Conservation (phyloP, 2,329 filamentous ascomycete genomes). For the Colletotrichum sansevieriae region DNA sequence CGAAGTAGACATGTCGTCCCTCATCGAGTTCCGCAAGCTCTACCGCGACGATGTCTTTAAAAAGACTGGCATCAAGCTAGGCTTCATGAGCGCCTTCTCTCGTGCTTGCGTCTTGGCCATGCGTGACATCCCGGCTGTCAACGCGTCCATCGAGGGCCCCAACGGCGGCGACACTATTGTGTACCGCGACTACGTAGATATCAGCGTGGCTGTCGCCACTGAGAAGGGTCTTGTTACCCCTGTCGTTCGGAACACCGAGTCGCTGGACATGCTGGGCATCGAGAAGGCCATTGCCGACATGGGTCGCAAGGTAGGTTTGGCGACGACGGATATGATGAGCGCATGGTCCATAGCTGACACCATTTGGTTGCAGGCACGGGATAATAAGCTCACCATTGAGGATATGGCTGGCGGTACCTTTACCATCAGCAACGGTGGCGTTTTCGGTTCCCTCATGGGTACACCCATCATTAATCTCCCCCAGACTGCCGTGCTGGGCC, state of each 20-base stretch:
- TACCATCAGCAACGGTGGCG: constrained; percentile 96
- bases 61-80: constrained; percentile 96
- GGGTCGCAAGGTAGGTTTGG: constrained; percentile 83
- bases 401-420: constrained; percentile 99
- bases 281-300: constrained; percentile 93
- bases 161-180: constrained; percentile 97
- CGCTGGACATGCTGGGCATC: constrained; percentile 87
- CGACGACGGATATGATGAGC: too few relatives aligned
- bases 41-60: constrained; percentile 98
- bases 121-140: constrained; percentile 94
- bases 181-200: constrained; percentile 97
- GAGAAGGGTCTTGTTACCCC: constrained; percentile 98
- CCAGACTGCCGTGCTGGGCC: constrained; percentile 90
- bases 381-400: constrained; percentile 97
- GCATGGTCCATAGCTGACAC: neutral
- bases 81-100: constrained; percentile 99
- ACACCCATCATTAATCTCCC: constrained; percentile 99
- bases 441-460: constrained; percentile 97
- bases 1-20: constrained; percentile 97
- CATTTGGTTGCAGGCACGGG: constrained; percentile 75
- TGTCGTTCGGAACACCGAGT: constrained; percentile 93
- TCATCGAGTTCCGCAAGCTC: constrained; percentile 96
- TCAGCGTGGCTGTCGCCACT: constrained; percentile 96
- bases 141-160: constrained; percentile 96
- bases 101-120: constrained; percentile 91